A percentile compares a stretch with the other conserved stretches of the same genome.
These are phyloP conservation scores for Euphrasia confusa DNA, from an alignment of 257 asterid species.

Conservation along the genomic window DNA sequence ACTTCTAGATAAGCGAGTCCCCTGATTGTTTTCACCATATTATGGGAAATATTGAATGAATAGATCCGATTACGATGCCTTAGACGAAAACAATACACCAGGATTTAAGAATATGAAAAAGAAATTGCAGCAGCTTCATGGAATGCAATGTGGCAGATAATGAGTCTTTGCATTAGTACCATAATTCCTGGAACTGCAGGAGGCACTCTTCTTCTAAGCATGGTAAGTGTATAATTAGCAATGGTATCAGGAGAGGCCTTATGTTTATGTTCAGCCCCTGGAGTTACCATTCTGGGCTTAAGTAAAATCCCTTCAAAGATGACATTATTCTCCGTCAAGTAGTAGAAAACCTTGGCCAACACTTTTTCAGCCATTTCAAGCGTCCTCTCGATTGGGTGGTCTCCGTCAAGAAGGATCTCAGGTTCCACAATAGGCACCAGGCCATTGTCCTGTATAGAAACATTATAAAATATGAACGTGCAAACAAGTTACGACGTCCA, in stretches of 20 bases:
- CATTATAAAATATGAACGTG: not conserved
- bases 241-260: conserved; percentile 56
- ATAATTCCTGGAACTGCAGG: conserved; percentile 78
- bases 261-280: conserved; percentile 63
- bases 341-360: conserved; percentile 79
- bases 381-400: conserved; percentile 63
- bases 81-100: not conserved
- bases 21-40: not conserved
- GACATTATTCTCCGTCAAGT: conserved; percentile 66
- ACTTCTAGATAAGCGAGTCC: not conserved
- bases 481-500: conserved; percentile 9
- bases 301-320: conserved; percentile 67
- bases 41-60: not conserved
- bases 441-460: conserved; percentile 61
- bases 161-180: conserved; percentile 29
- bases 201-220: conserved; percentile 63
- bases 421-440: conserved; percentile 86
- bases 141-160: not conserved
- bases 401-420: conserved; percentile 71
- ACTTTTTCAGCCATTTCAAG: conserved; percentile 63
- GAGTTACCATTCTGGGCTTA: conserved; percentile 83
- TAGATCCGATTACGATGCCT: not conserved
- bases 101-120: not conserved
- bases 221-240: conserved; percentile 59
- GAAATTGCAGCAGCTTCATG: not conserved